phyloP scores from a whole-genome alignment of 1,139 yeast genomes.

The Yamadazyma spencermartinsiae region DNA sequence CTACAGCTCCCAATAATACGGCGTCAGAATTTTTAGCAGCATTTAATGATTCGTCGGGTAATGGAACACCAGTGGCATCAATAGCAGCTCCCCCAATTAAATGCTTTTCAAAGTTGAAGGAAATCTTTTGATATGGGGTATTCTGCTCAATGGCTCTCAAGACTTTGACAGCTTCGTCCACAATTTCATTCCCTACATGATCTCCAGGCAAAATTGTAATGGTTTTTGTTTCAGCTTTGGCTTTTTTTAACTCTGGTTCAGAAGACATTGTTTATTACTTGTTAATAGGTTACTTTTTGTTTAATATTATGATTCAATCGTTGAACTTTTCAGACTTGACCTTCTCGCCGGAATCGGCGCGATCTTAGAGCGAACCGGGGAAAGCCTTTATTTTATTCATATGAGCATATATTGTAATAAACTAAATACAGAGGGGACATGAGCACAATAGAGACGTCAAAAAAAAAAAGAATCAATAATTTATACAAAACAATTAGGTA shows the following conservation, averaged over 20 bases:
- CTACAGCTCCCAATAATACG: slow-evolving; percentile 93
- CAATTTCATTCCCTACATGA: slow-evolving; percentile 92
- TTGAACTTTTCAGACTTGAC: slow-evolving; percentile 6
- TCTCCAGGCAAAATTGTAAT: slow-evolving; percentile 93
- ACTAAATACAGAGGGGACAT: slow-evolving; percentile 4
- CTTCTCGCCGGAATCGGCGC: slow-evolving; percentile 6
- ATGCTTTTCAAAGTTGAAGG: slow-evolving; percentile 77
- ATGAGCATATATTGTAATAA: neutral
- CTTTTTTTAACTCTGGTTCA: slow-evolving; percentile 13
- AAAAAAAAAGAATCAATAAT: neutral
- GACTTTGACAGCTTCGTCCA: slow-evolving; percentile 89
- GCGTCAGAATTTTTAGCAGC: slow-evolving; percentile 93
- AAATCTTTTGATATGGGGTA: slow-evolving; percentile 53
- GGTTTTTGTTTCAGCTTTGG: slow-evolving; percentile 46
- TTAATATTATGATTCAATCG: neutral
- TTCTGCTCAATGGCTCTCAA: slow-evolving; percentile 70
- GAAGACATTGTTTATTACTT: slow-evolving; percentile 14
- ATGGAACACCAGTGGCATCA: slow-evolving; percentile 91
- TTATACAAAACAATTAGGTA: neutral
- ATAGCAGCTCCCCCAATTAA: slow-evolving; percentile 98
- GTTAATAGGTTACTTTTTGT: neutral
- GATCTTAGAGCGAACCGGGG: neutral
- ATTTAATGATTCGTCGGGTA: slow-evolving; percentile 82
- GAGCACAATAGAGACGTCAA: neutral
- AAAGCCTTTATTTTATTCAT: neutral